Percentiles rank a stretch among this genome's conserved stretches.
These are phyloP conservation scores for Jamesozyma rosinii DNA, from an alignment of 805 yeast genomes.

Conservation along the genomic window DNA sequence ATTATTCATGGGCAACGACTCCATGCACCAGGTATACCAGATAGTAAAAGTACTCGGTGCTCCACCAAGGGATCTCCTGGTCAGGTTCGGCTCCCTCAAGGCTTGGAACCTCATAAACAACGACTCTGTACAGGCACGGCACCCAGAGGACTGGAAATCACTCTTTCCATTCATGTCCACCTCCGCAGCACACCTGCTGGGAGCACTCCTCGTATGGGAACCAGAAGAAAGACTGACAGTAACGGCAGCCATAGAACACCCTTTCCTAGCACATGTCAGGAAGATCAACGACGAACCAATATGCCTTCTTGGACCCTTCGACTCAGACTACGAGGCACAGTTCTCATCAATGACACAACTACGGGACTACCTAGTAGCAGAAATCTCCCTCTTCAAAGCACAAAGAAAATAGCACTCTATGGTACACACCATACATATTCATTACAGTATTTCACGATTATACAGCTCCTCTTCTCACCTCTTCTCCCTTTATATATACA, in stretches of 20 bases:
- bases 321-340: conserved; percentile 55
- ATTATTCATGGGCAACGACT: conserved; percentile 66
- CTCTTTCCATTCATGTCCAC: conserved; percentile 56
- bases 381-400: conserved; percentile 42
- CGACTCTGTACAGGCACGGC: conserved; percentile 30
- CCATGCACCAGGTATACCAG: conserved; percentile 59
- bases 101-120: conserved; percentile 40
- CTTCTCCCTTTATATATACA: too few species aligned
- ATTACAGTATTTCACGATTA: too few species aligned
- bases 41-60: conserved; percentile 64
- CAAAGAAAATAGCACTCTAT: conserved; percentile 19
- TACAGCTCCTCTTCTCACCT: too few species aligned
- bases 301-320: conserved; percentile 41
- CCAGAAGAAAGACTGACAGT: conserved; percentile 46
- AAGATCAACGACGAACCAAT: conserved; percentile 47
- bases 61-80: conserved; percentile 45
- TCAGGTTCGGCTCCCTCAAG: conserved; percentile 37
- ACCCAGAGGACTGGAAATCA: conserved; percentile 39
- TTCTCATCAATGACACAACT: conserved; percentile 36
- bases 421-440: too few species aligned
- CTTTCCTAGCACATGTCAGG: conserved; percentile 46
- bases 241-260: conserved; percentile 47
- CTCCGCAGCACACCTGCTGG: conserved; percentile 45
- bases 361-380: conserved; percentile 41
- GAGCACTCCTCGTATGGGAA: conserved; percentile 55